Percentiles rank a stretch among this genome's conserved stretches.
Evolutionary conservation across 257 asterid genomes (phyloP).

Genomic region (Henckelia pumila): DNA sequence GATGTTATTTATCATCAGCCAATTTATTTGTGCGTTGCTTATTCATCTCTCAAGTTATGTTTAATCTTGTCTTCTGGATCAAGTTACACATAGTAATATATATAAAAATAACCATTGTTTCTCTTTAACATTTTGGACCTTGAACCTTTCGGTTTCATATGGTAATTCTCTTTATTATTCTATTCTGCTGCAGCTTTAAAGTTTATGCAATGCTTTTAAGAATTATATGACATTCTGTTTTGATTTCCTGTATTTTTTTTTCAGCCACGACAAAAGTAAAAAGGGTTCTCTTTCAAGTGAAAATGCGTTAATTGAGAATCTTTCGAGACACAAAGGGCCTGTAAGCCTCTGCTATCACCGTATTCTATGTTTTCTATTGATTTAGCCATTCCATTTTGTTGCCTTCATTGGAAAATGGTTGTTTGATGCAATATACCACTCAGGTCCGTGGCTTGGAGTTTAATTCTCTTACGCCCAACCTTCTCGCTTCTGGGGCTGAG

Average conservation of each 20-base stretch:
- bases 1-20: not conserved
- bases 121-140: conserved; percentile 15
- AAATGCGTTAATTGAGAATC: conserved; percentile 59
- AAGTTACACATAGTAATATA: not conserved
- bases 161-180: not conserved
- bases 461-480: conserved; percentile 61
- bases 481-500: conserved; percentile 98
- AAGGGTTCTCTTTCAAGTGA: conserved; percentile 54
- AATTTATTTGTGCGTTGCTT: conserved; percentile 20
- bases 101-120: not conserved
- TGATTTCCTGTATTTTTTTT: conserved; percentile 32
- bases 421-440: conserved; percentile 18
- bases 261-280: conserved; percentile 46
- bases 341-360: conserved; percentile 47
- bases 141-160: not conserved
- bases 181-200: conserved; percentile 21
- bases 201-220: not conserved
- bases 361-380: conserved; percentile 20
- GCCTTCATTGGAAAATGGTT: conserved; percentile 10
- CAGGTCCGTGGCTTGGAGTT: conserved; percentile 97
- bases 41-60: conserved; percentile 16
- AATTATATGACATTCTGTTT: not conserved
- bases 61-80: conserved; percentile 9
- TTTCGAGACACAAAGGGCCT: conserved; percentile 86
- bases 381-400: conserved; percentile 6